Conservation (phyloP, 169 alveolate genomes). For the Cryptosporidium sp. region DNA sequence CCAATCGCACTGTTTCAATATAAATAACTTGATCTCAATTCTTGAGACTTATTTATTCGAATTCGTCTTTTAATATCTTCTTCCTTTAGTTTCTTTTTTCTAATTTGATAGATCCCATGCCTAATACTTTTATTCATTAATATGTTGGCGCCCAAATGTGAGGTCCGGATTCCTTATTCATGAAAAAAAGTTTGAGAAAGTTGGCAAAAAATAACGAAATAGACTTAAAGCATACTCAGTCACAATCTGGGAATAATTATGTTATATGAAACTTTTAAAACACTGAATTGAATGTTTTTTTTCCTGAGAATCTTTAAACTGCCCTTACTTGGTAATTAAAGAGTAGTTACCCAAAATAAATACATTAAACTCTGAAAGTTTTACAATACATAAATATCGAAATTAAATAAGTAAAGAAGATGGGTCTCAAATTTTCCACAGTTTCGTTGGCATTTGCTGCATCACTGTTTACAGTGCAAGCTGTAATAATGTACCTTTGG, state of each 20-base stretch:
- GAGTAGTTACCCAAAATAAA: not conserved
- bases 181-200: not conserved
- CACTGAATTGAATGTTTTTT: not conserved
- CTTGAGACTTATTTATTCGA: not conserved
- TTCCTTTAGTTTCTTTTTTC: not conserved
- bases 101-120: not conserved
- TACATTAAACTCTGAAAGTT: not conserved
- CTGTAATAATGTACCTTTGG: conserved; percentile 71
- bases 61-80: not conserved
- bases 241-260: not conserved
- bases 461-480: conserved; percentile 53
- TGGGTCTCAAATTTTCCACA: conserved; percentile 45
- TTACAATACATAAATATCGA: not conserved
- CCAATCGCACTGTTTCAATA: not conserved
- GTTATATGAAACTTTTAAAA: not conserved
- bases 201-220: not conserved
- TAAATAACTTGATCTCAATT: not conserved
- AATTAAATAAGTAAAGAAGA: not conserved
- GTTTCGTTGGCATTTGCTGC: conserved; percentile 69
- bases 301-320: not conserved
- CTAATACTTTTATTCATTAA: not conserved
- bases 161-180: conserved; percentile 1
- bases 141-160: conserved; percentile 40
- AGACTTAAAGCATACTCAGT: not conserved
- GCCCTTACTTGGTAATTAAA: not conserved